Evolutionary conservation across 108 stramenopile species (phyloP), one percentile per base, ranked within the genome.

Genomic region (Pseudonitzschia delicatissima): DNA sequence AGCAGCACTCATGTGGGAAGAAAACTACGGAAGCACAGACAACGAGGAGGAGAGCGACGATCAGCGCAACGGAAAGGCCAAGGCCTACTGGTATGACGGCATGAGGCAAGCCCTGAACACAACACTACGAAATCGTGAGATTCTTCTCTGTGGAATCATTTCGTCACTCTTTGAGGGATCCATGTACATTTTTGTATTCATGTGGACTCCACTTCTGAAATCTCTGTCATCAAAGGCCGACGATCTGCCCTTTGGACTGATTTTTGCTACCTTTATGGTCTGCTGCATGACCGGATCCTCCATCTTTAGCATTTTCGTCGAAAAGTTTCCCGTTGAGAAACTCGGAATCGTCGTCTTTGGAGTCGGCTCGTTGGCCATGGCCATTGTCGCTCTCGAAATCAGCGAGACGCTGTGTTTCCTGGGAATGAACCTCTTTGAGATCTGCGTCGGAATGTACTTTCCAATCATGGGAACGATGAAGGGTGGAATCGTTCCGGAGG

Each of bases 211-310:
- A 4, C 83, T 92, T 0, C 62, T 96, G 23, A 68, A 69, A 49
- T 27, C 68, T 0, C 64, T 63, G 27, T 7, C 21, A 13, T 29
- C 34, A 28, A 47, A 28, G n/a, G 64, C 17, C 8, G 63, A 68
- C 5, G 83, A 85, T 18, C 71, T 96, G 23, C 96, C 96, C 5
- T 94, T 96, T 77, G 96, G 98, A 48, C 62, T 92, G 48, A 91
- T 98, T 37, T 98, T 98, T 81, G 78, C 92, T 1, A 87, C 90
- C 36, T 96, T 98, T 75, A 98, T 98, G 98, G 93, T 95, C 15
- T 92, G 69, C 64, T 94, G 95, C 59, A 94, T 97, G 93, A 78
- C 85, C 15, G 98, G 98, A 20, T 87, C 88, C 12, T 83, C 88
- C 21, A 58, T 96, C 9, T 97, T 96, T 75, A 75, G 78, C n/a